Evolutionary conservation across 805 yeast species (phyloP).

Genomic region (Debaryomyces prosopidis): DNA sequence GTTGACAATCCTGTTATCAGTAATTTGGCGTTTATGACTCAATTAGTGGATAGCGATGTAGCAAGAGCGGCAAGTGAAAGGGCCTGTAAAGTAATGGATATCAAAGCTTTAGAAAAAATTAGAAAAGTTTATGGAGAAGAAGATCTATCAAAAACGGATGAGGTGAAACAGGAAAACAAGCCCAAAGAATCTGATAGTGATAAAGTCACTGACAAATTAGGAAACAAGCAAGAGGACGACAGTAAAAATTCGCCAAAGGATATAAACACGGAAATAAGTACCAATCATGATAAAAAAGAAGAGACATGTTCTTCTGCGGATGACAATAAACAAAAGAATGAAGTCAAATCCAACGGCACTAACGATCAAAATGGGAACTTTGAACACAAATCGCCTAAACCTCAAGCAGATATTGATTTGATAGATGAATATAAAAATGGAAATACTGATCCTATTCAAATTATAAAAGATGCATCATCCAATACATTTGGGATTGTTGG

Average conservation of each 20-base stretch:
- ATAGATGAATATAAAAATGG: not conserved
- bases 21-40: slow-evolving; percentile 84
- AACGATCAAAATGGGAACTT: slow-evolving; percentile 6
- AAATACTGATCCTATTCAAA: slow-evolving; percentile 9
- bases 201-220: slow-evolving; percentile 2
- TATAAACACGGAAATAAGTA: not conserved
- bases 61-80: slow-evolving; percentile 78
- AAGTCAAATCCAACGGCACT: not conserved
- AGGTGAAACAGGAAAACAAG: slow-evolving; percentile 3
- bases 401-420: slow-evolving; percentile 1
- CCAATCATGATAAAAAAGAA: not conserved
- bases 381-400: slow-evolving; percentile 12
- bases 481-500: slow-evolving; percentile 78
- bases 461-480: slow-evolving; percentile 59
- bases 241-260: not conserved
- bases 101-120: slow-evolving; percentile 39
- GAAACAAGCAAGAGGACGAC: not conserved
- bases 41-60: slow-evolving; percentile 81
- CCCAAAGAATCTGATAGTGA: slow-evolving; percentile 13
- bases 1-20: slow-evolving; percentile 93
- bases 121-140: slow-evolving; percentile 27
- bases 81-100: slow-evolving; percentile 55
- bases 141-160: slow-evolving; percentile 8
- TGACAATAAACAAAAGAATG: not conserved
- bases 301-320: not conserved